Conservation (phyloP, 176 grass and related monocot species). For the Eremochloa ophiuroides region DNA sequence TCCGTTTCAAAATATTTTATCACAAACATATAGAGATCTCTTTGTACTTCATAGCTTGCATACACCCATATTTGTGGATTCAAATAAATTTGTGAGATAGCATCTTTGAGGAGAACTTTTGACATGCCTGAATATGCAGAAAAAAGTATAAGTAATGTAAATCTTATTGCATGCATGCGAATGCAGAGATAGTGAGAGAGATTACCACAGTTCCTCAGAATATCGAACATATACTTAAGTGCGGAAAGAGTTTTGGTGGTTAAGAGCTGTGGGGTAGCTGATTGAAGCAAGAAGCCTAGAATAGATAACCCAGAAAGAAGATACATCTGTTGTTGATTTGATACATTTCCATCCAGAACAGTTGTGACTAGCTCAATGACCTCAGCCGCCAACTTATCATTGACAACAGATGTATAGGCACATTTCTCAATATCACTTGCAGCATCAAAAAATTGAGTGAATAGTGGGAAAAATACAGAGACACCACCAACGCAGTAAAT, state of each 20-base stretch:
- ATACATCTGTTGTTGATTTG: conserved; percentile 99
- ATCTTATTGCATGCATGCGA: conserved; percentile 26
- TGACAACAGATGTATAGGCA: neutral
- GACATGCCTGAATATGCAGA: conserved; percentile 67
- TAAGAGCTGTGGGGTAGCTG: conserved; percentile 62
- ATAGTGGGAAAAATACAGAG: conserved; percentile 92
- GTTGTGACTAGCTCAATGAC: conserved; percentile 95
- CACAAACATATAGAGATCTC: conserved; percentile 81
- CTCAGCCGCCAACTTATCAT: conserved; percentile 66
- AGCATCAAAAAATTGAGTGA: conserved; percentile 77
- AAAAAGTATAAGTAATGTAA: conserved; percentile 5
- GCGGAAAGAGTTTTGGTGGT: conserved; percentile 77
- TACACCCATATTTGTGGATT: conserved; percentile 93
- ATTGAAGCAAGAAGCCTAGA: conserved; percentile 89
- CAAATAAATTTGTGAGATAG: conserved; percentile 73
- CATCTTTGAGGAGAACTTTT: conserved; percentile 77
- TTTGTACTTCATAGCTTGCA: conserved; percentile 81
- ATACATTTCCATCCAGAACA: conserved; percentile 87
- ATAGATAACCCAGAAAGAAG: conserved; percentile 94
- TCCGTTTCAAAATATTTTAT: conserved; percentile 88
- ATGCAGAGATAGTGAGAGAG: neutral
- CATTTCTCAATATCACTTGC: neutral
- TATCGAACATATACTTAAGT: conserved; percentile 84
- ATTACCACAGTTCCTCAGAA: conserved; percentile 67
- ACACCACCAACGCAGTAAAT: conserved; percentile 99